Base-by-base conservation (phyloP, 2,329 filamentous ascomycete species). In the Colletotrichum cordylinicola region DNA sequence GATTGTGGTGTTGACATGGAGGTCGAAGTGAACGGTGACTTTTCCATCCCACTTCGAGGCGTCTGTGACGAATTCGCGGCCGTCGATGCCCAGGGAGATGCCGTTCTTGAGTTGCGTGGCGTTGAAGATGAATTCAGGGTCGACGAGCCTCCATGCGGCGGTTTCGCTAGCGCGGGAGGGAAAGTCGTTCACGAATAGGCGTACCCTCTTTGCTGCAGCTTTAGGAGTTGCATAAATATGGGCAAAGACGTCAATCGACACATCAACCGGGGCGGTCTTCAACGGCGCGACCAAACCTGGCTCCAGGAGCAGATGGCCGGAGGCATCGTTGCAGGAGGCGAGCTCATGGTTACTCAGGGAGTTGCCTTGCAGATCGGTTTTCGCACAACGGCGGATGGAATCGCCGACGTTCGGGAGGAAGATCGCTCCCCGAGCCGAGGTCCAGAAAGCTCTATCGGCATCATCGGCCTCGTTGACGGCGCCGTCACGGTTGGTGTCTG, bases 401-500 rank as follows among this genome's bases (percentile, higher is more conserved):
- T 86, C 84, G 12, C 80, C 83, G 21, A 85, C 83, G 70, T 84
- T 84, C n/a, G 84, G 79, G 2, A 86, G 79, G 66, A 86, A 83
- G 29, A 85, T 79, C n/a, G 84, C 83, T 8, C 83, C 83, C 2
- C 68, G 72, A 0, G 62, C 29, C 1, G 70, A 7, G 0, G 80
- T 80, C 82, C 82, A 83, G 0, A 39, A 48, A 0, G 70, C 39
- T 74, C 84, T 85, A 4, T 73, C 76, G 0, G n/a, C 13, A 0
- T 77, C 21, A 48, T 85, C 82, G 1, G 76, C 71, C 24, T 78
- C 64, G 74, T 85, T 82, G 37, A 85, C 79, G 1, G 70, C 58
- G 9, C 84, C 84, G 58, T 86, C 84, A 2, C 84, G 82, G 67
- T 86, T 85, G 10, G 80, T 84, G 74, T 86, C 84, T n/a, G 84